Percentiles rank a stretch among this genome's conserved stretches.
Evolutionary conservation across 176 grass and related monocot species (phyloP).

Genomic region (Canna indica): DNA sequence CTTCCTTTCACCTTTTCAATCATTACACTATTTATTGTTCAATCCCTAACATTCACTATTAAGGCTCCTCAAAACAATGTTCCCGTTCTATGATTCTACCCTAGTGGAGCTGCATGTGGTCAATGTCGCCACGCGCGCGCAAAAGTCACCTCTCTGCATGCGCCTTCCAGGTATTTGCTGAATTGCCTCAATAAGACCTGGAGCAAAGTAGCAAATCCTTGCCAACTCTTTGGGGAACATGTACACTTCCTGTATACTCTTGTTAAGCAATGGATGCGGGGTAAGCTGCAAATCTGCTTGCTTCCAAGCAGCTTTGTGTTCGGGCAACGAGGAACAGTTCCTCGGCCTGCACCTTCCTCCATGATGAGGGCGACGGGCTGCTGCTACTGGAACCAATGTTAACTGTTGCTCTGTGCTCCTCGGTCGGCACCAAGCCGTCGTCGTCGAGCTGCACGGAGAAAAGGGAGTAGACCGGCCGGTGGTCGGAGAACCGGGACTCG

Average conservation of each 20-base stretch:
- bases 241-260: neutral
- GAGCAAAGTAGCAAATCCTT: neutral
- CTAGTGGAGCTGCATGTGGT: too few relatives aligned
- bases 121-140: neutral
- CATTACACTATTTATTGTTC: neutral
- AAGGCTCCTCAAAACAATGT: too few relatives aligned
- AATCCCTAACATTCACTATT: too few relatives aligned
- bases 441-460: slow-evolving; percentile 34
- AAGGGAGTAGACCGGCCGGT: slow-evolving; percentile 76
- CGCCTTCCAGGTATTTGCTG: neutral
- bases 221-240: neutral
- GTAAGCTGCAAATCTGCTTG: slow-evolving; percentile 44
- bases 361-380: neutral
- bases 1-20: neutral
- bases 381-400: neutral
- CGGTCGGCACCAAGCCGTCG: neutral
- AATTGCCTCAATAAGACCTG: neutral
- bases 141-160: neutral
- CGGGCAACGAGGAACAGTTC: slow-evolving; percentile 34
- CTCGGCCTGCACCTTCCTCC: slow-evolving; percentile 33
- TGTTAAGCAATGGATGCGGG: neutral
- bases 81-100: too few relatives aligned
- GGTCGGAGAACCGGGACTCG: slow-evolving; percentile 83
- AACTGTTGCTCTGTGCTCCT: neutral
- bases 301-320: slow-evolving; percentile 31